Percentiles rank a stretch among this genome's conserved stretches.
These are phyloP conservation scores for Celoporthe dispersa DNA, from an alignment of 2,329 filamentous ascomycete genomes.

Conservation along the genomic window DNA sequence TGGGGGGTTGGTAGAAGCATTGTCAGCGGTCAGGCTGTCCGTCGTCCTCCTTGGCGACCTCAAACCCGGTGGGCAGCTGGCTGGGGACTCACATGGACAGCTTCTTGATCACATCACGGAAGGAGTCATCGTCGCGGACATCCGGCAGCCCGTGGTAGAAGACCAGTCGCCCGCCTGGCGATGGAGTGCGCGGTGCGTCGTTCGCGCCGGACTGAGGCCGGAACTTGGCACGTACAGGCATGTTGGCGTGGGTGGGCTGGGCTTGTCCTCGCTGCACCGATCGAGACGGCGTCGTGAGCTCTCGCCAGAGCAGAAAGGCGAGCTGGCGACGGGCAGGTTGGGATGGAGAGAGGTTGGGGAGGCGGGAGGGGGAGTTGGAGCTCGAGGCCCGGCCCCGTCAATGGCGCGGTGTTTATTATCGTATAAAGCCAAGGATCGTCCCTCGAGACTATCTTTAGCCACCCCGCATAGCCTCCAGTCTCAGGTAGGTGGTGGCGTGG, in stretches of 20 bases:
- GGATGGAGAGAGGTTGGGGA: no score
- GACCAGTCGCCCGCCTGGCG: slow-evolving; percentile 38
- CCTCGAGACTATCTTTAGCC: slow-evolving; percentile 13
- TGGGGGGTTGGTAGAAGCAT: no score
- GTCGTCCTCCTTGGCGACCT: not conserved
- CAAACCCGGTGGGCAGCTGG: not conserved
- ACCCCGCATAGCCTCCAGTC: slow-evolving; percentile 1
- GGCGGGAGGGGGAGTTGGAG: not conserved
- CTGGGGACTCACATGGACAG: slow-evolving; percentile 59
- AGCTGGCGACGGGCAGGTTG: no score
- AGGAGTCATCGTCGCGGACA: slow-evolving; percentile 62
- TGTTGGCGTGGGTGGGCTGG: no score
- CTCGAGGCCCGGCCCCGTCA: not conserved
- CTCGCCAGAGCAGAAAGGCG: not conserved
- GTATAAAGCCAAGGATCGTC: not conserved
- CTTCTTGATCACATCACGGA: slow-evolving; percentile 69
- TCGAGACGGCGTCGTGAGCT: not conserved
- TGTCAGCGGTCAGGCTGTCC: not conserved
- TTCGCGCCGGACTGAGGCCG: slow-evolving; percentile 37
- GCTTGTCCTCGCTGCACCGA: slow-evolving; percentile 5
- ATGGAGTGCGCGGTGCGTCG: slow-evolving; percentile 39
- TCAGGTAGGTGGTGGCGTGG: not conserved
- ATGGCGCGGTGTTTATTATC: slow-evolving; percentile 10
- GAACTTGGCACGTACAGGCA: slow-evolving; percentile 49
- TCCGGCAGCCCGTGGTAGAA: slow-evolving; percentile 51